These are phyloP conservation scores for Ceratonia siliqua DNA, from an alignment of 306 rosid genomes.

Conservation along the genomic window DNA sequence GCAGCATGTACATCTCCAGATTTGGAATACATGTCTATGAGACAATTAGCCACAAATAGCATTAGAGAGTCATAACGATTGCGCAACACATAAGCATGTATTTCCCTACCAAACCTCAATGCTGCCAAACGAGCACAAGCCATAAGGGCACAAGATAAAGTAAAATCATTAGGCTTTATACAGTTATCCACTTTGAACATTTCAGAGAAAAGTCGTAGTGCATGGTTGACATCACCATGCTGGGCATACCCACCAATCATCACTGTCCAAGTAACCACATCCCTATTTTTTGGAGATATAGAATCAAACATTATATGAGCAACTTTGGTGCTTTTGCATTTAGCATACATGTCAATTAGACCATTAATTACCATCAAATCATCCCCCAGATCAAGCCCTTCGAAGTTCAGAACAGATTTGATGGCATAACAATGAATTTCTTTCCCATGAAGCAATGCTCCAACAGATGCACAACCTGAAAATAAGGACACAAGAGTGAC, in stretches of 20 bases:
- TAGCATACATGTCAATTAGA: slow-evolving; percentile 88
- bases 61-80: slow-evolving; percentile 47
- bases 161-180: slow-evolving; percentile 76
- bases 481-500: slow-evolving; percentile 79
- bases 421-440: slow-evolving; percentile 75
- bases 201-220: slow-evolving; percentile 64
- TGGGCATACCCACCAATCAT: slow-evolving; percentile 95
- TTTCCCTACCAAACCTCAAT: slow-evolving; percentile 64
- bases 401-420: slow-evolving; percentile 50
- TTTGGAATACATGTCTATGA: slow-evolving; percentile 84
- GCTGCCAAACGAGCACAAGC: slow-evolving; percentile 87
- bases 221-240: slow-evolving; percentile 80
- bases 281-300: slow-evolving; percentile 46
- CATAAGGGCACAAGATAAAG: slow-evolving; percentile 79
- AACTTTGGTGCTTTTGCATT: slow-evolving; percentile 54
- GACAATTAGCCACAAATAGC: slow-evolving; percentile 73
- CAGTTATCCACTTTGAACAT: slow-evolving; percentile 53
- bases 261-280: slow-evolving; percentile 88
- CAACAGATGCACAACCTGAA: slow-evolving; percentile 79
- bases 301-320: slow-evolving; percentile 64
- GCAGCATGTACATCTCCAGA: slow-evolving; percentile 82
- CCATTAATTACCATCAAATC: slow-evolving; percentile 76
- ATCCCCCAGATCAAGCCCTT: slow-evolving; percentile 44
- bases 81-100: slow-evolving; percentile 67
- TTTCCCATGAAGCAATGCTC: slow-evolving; percentile 70